Evolutionary conservation across 495 filamentous ascomycete species (phyloP).

Genomic region (Penicillium pancosmium): DNA sequence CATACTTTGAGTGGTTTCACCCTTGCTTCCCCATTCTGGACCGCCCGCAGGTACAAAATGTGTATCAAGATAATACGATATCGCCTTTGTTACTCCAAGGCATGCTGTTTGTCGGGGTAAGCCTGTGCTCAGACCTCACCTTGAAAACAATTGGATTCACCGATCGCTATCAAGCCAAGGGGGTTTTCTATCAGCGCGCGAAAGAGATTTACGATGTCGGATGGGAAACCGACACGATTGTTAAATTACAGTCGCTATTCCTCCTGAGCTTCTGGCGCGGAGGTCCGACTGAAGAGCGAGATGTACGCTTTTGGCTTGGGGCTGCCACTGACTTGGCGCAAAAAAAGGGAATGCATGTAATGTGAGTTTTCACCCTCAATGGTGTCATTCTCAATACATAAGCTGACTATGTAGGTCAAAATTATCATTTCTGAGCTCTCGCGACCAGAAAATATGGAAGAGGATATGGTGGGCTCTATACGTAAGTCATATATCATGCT

Average conservation of each 20-base stretch:
- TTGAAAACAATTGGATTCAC: constrained; percentile 34
- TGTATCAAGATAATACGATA: constrained; percentile 32
- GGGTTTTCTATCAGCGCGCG: constrained; percentile 42
- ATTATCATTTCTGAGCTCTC: constrained; percentile 33
- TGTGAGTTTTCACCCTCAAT: constrained; percentile 24
- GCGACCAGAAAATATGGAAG: constrained; percentile 43
- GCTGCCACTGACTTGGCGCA: constrained; percentile 44
- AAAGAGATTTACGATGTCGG: constrained; percentile 49
- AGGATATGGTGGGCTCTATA: constrained; percentile 55
- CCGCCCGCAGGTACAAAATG: constrained; percentile 26
- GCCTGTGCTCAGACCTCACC: constrained; percentile 38
- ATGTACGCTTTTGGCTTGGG: constrained; percentile 48
- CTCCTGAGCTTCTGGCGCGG: constrained; percentile 49
- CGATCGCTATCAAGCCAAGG: constrained; percentile 42
- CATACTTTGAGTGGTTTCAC: constrained; percentile 51
- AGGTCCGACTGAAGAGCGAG: constrained; percentile 42
- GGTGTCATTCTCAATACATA: not conserved
- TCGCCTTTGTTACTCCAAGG: constrained; percentile 45
- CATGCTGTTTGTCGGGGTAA: constrained; percentile 48
- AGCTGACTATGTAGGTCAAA: constrained; percentile 37
- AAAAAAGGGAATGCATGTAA: constrained; percentile 50
- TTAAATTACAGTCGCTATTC: constrained; percentile 44
- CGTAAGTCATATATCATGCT: constrained; percentile 24
- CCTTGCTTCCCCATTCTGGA: constrained; percentile 49
- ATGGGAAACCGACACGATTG: constrained; percentile 42